Evolutionary conservation across 495 filamentous ascomycete species (phyloP), one percentile per base, ranked within the genome.

Genomic region (Tuber aestivum): DNA sequence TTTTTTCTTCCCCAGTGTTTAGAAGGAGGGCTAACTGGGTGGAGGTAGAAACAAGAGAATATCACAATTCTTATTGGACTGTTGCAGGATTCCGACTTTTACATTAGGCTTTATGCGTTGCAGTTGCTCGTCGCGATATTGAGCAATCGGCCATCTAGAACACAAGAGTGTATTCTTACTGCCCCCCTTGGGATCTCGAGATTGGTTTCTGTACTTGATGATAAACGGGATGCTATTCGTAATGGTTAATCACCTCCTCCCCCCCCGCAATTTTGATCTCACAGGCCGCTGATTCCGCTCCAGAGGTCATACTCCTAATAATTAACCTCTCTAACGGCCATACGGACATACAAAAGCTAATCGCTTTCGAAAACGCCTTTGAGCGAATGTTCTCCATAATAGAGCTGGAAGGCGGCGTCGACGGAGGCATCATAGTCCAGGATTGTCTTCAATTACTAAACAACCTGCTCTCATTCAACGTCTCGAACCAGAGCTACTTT

Each of bases 331-430:
- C 91, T 3, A 88, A 89, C 40, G 86, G 90, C 35, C 92, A 91
- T n/a, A 85, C 90, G 70, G 91, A 97, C 77, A 87, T 98, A 21
- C 94, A 97, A 79, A 97, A 98, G 83, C 88, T 97, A 12, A 93
- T 99, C 37, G 94, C 94, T 0, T 97, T 97, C 76, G 93, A 97
- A 78, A 95, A 94, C 85, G 92, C 93, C 0, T 98, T 98, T 79
- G 94, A 95, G 56, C 89, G 91, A 38, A 86, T 97, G 35, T 97
- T 97, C 83, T 86, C 85, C 27, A 90, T 98, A 44, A 93, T 98
- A 68, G 87, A 91, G 75, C 85, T 87, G 0, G 95, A 99, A 83
- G 95, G 96, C 1, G 90, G 90, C 16, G 85, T 99, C 73, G 90
- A 88, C 10, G 89, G 93, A 79, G 96, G 96, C 32, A 94, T 93